phyloP scores from a whole-genome alignment of 345 rosid species.

The Pistacia integerrima region DNA sequence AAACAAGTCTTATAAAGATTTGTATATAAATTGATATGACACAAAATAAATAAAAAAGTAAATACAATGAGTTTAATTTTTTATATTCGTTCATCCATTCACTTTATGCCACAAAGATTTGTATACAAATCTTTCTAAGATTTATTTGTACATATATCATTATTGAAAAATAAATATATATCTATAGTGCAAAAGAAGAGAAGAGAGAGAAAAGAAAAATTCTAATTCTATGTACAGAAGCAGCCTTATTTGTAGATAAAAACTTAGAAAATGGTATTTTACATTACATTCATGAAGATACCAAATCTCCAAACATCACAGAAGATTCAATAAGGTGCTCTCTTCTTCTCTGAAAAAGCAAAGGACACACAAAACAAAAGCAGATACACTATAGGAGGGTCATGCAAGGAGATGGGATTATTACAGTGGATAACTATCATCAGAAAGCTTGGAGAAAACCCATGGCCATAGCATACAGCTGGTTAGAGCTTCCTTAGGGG shows the following conservation, averaged over 20 bases:
- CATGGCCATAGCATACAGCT: conserved; percentile 26
- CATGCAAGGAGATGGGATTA: conserved; percentile 18
- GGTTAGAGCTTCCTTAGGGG: conserved; percentile 40
- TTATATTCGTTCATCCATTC: too few relatives aligned
- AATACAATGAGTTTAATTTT: too few relatives aligned
- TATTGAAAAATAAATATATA: too few relatives aligned
- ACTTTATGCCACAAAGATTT: too few relatives aligned
- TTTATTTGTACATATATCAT: too few relatives aligned
- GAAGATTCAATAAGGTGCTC: conserved; percentile 33
- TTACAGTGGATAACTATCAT: background rate
- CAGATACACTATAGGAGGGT: conserved; percentile 17
- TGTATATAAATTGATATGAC: too few relatives aligned
- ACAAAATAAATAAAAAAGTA: too few relatives aligned
- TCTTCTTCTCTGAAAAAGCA: conserved; percentile 27
- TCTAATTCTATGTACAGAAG: background rate
- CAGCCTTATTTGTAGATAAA: conserved; percentile 16
- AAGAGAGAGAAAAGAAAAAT: background rate
- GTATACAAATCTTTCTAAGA: too few relatives aligned
- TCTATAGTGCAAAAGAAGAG: too few relatives aligned
- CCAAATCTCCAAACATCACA: conserved; percentile 18
- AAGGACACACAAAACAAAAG: conserved; percentile 34
- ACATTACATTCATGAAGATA: conserved; percentile 36
- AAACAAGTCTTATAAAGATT: too few relatives aligned
- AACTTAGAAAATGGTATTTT: conserved; percentile 29
- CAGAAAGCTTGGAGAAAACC: conserved; percentile 38